Conservation (phyloP, 1,284 basidiomycete genomes). For the Thelephora terrestris region DNA sequence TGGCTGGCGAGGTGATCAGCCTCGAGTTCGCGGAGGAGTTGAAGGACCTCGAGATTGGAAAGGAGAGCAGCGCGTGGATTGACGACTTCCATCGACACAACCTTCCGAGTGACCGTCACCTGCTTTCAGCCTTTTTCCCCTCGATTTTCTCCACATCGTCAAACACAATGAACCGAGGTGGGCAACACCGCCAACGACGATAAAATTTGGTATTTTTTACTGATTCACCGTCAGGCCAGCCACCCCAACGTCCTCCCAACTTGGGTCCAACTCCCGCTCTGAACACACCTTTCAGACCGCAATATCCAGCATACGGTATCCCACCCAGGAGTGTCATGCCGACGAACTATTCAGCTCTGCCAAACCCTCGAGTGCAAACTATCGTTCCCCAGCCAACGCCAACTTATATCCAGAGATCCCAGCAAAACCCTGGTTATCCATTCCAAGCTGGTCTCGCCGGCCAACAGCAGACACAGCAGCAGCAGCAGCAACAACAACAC, state of each 20-base stretch:
- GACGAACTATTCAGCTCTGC: slow-evolving; percentile 39
- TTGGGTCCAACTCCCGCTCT: slow-evolving; percentile 55
- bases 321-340: slow-evolving; percentile 50
- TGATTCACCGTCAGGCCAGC: slow-evolving; percentile 48
- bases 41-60: slow-evolving; percentile 80
- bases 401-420: slow-evolving; percentile 47
- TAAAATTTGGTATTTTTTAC: slow-evolving; percentile 10
- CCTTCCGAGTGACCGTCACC: neutral
- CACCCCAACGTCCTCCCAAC: slow-evolving; percentile 66
- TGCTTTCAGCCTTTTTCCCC: neutral
- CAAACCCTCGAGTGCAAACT: slow-evolving; percentile 46
- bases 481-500: slow-evolving; percentile 32
- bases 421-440: slow-evolving; percentile 45
- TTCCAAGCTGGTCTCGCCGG: slow-evolving; percentile 48
- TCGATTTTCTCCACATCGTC: neutral
- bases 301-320: slow-evolving; percentile 52
- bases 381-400: slow-evolving; percentile 52
- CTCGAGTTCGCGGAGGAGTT: slow-evolving; percentile 70
- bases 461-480: slow-evolving; percentile 33
- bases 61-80: slow-evolving; percentile 71
- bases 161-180: slow-evolving; percentile 27
- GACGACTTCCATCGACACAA: slow-evolving; percentile 45
- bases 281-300: slow-evolving; percentile 51
- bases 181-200: slow-evolving; percentile 15
- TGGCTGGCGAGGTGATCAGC: slow-evolving; percentile 57